Conservation (phyloP, 2,329 filamentous ascomycete genomes). For the Colletotrichum sp. region DNA sequence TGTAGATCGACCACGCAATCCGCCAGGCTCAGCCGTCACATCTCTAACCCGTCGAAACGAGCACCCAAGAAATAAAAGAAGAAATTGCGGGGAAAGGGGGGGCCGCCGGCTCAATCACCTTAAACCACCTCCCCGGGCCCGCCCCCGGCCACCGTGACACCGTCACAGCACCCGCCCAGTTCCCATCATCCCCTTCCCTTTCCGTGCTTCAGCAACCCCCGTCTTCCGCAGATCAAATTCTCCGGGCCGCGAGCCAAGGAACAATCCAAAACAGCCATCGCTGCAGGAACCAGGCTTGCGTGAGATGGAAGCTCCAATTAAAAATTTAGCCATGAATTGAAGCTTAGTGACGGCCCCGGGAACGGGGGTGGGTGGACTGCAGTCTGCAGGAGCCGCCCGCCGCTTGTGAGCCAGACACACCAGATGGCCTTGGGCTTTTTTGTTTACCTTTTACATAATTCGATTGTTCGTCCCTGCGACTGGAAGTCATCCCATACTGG, state of each 20-base stretch:
- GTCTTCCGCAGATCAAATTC: not conserved
- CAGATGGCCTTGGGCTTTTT: not conserved
- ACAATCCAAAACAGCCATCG: conserved; percentile 2
- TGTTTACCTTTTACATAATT: not conserved
- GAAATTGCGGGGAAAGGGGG: not conserved
- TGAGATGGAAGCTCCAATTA: not conserved
- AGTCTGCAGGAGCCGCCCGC: not conserved
- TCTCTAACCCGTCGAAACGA: not conserved
- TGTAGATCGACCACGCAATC: conserved; percentile 1
- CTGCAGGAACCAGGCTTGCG: not conserved
- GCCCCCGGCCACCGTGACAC: not conserved
- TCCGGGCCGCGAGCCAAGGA: not conserved
- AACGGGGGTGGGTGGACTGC: not conserved
- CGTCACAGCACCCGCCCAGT: not conserved
- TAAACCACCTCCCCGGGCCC: not conserved
- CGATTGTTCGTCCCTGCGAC: not conserved
- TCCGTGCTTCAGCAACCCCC: not conserved
- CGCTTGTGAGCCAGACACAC: not conserved
- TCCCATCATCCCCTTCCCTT: not conserved
- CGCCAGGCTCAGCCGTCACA: conserved; percentile 3
- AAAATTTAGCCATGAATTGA: conserved; percentile 7
- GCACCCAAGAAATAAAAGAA: not conserved
- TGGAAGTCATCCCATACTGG: not conserved
- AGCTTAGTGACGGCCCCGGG: not conserved
- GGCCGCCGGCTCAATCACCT: not conserved